phyloP scores from a whole-genome alignment of 129 eudicot genomes.

The Apium graveolens region DNA sequence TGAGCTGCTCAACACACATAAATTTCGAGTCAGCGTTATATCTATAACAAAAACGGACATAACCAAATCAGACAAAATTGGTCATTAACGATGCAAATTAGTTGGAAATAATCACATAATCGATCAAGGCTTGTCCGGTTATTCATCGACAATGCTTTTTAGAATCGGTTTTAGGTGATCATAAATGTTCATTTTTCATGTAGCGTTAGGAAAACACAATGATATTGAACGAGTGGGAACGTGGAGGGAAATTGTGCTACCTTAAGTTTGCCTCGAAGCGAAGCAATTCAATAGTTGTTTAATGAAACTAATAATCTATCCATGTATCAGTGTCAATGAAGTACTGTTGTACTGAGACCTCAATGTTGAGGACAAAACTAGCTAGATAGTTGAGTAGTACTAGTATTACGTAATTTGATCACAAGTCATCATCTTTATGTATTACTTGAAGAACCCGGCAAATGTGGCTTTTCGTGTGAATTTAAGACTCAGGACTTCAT shows the following conservation, averaged over 20 bases:
- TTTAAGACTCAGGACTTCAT: background rate
- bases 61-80: too few species aligned
- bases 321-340: background rate
- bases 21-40: too few species aligned
- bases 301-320: background rate
- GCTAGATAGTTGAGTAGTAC: background rate
- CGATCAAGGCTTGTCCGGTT: too few species aligned
- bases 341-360: background rate
- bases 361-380: background rate
- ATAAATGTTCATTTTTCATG: too few species aligned
- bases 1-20: too few species aligned
- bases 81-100: too few species aligned
- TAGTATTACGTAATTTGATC: background rate
- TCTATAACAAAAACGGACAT: too few species aligned
- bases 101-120: too few species aligned
- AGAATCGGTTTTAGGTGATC: too few species aligned
- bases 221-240: background rate
- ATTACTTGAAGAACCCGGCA: slow-evolving; percentile 5
- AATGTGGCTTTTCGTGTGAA: slow-evolving; percentile 5
- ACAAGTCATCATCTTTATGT: background rate
- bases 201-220: too few species aligned
- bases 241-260: background rate
- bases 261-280: background rate
- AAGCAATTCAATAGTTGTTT: background rate
- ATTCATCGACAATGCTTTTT: too few species aligned